phyloP scores from a whole-genome alignment of 805 yeast genomes.

The Wickerhamiella siamensis region DNA sequence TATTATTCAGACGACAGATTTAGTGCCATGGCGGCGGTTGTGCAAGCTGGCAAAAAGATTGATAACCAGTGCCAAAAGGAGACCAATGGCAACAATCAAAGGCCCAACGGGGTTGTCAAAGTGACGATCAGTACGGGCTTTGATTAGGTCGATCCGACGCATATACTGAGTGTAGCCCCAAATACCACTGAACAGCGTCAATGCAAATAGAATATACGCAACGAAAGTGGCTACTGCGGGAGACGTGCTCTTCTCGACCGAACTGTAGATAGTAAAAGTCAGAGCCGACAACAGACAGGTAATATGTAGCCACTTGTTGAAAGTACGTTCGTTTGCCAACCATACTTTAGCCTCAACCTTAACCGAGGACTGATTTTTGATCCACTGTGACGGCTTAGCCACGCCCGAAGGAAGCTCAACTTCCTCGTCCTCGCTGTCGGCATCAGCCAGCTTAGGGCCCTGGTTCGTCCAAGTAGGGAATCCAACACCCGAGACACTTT shows the following conservation, averaged over 20 bases:
- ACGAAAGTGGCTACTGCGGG: conserved; percentile 41
- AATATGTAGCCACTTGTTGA: conserved; percentile 87
- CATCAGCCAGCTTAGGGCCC: conserved; percentile 24
- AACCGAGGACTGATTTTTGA: conserved; percentile 81
- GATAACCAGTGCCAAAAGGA: conserved; percentile 48
- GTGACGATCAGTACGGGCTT: conserved; percentile 71
- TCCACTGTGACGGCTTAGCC: conserved; percentile 56
- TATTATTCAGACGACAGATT: not conserved
- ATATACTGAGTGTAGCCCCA: conserved; percentile 82
- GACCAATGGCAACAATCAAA: conserved; percentile 54
- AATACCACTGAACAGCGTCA: conserved; percentile 67
- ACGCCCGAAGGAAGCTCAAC: conserved; percentile 82
- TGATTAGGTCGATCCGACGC: conserved; percentile 56
- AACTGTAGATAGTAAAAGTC: conserved; percentile 70
- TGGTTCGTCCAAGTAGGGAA: conserved; percentile 19
- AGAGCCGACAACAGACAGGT: conserved; percentile 71
- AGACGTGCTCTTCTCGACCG: conserved; percentile 53
- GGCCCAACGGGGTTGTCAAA: conserved; percentile 89
- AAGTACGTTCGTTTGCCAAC: conserved; percentile 96
- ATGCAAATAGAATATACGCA: conserved; percentile 66
- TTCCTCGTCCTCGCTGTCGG: conserved; percentile 76
- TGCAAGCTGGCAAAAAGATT: conserved; percentile 56
- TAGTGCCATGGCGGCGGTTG: not conserved
- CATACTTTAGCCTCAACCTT: conserved; percentile 96
- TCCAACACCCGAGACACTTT: conserved; percentile 9